Conservation (phyloP, 2,329 filamentous ascomycete genomes). For the Arthrobotrys conoides region DNA sequence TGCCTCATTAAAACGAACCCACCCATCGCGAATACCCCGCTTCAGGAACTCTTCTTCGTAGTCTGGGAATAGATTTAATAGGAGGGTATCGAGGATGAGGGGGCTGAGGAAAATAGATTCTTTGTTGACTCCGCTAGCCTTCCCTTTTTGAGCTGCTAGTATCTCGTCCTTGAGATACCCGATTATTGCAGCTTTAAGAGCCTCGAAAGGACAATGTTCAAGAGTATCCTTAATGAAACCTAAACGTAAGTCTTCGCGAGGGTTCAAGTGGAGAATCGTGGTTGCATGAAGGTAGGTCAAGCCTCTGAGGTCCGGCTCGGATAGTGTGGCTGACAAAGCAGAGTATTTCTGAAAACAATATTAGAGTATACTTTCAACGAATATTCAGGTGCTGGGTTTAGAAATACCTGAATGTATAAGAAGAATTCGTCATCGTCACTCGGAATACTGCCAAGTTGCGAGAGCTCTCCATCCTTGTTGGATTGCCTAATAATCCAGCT, state of each 20-base stretch:
- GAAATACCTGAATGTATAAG: slow-evolving; percentile 63
- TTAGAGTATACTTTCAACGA: background rate
- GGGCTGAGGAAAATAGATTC: slow-evolving; percentile 63
- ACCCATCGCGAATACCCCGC: slow-evolving; percentile 51
- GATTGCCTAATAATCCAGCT: slow-evolving; percentile 61
- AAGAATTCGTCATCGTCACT: slow-evolving; percentile 62
- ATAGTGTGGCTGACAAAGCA: slow-evolving; percentile 63
- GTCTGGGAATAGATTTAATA: slow-evolving; percentile 63
- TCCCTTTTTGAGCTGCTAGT: slow-evolving; percentile 60
- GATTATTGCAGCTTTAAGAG: slow-evolving; percentile 64
- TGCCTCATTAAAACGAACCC: slow-evolving; percentile 62
- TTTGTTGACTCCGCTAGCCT: slow-evolving; percentile 40
- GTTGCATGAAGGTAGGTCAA: slow-evolving; percentile 63
- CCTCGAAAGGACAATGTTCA: slow-evolving; percentile 65
- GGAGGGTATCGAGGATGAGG: slow-evolving; percentile 62
- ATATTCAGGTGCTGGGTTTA: too few species aligned
- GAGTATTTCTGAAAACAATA: slow-evolving; percentile 60
- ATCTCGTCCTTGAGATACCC: slow-evolving; percentile 65
- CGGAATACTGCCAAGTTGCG: slow-evolving; percentile 42
- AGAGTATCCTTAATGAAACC: slow-evolving; percentile 65
- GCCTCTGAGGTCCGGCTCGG: slow-evolving; percentile 62
- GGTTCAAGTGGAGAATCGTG: slow-evolving; percentile 63
- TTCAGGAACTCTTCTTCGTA: slow-evolving; percentile 59
- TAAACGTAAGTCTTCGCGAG: slow-evolving; percentile 63
- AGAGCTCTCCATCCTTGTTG: slow-evolving; percentile 60